phyloP scores from a whole-genome alignment of 768 basidiomycete genomes.

The Tylopilus balloui region DNA sequence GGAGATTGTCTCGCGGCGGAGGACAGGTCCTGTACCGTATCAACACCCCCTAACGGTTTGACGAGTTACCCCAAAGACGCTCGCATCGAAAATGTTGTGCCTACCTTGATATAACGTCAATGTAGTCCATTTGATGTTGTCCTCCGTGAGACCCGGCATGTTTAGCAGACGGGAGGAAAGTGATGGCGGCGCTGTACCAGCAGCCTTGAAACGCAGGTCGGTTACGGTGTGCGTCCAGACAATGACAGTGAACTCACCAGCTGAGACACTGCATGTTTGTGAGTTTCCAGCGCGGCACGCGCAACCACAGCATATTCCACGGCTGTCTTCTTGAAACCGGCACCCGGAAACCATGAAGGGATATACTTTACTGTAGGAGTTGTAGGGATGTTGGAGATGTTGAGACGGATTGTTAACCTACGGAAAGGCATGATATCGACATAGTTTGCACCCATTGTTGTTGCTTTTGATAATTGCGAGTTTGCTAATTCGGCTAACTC shows the following conservation, averaged over 20 bases:
- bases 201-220: conserved; percentile 7
- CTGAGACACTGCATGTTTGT: conserved; percentile 11
- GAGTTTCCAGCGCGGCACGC: conserved; percentile 8
- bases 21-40: conserved; percentile 28
- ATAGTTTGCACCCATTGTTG: conserved; percentile 4
- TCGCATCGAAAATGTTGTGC: neutral
- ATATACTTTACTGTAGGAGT: conserved; percentile 21
- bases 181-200: conserved; percentile 16
- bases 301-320: conserved; percentile 6
- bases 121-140: conserved; percentile 17
- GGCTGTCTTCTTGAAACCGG: conserved; percentile 15
- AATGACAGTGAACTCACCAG: conserved; percentile 6
- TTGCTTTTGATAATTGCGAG: conserved; percentile 16
- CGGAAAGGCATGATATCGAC: conserved; percentile 21
- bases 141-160: conserved; percentile 7
- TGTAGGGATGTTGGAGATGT: neutral
- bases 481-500: conserved; percentile 26
- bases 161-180: conserved; percentile 11
- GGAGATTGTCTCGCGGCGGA: neutral
- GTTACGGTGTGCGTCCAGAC: neutral
- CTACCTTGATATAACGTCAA: conserved; percentile 13
- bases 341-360: conserved; percentile 22
- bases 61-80: neutral
- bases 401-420: too few species aligned
- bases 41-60: conserved; percentile 28